Base-by-base conservation (phyloP, 192 early-diverging fungal species). In the Phycomyces nitens region DNA sequence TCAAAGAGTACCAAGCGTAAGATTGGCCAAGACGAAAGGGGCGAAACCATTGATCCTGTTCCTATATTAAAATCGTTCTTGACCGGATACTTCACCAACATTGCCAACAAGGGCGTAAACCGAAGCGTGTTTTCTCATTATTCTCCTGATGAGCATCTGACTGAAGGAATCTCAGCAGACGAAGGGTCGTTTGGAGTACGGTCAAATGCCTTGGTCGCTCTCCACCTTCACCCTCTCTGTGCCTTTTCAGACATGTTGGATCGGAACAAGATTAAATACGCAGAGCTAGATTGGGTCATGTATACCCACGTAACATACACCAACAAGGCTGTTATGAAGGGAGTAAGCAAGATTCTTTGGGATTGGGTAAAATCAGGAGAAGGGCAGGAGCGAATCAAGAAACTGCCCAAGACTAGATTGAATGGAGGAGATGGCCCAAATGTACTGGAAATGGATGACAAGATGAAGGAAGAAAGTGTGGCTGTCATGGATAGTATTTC, bases 251-350 rank as follows among this genome's bases (percentile, higher is more conserved):
- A 93, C 73, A 88, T 86, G 38, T 76, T 79, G 50, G 81, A 82
- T 34, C 53, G 68, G n/a, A 69, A 70, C 16, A 68, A 67, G 44
- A 71, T 74, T 41, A 54, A 68, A 56, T 62, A 60, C 20, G 47
- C 60, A 0, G 77, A 88, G 51, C 80, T 96, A 23, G 94, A 97
- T 60, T 99, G 96, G 87, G 88, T 99, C 34, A 86, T 97, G 20
- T 99, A 99, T 70, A 89, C 94, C 61, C 87, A 93, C 53, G 82
- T 99, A 9, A 85, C 96, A 10, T 90, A 94, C 81, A 97, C 95
- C 18, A 90, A 86, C 60, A 96, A 93, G 68, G 97, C 96, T 60
- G 92, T 95, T 53, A 97, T 99, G 97, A 94, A 90, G 58, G 92
- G 90, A 65, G 92, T 91, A 12, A 96, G 93, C 1, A 94, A 94